These are phyloP conservation scores for Lophiostoma macrostomum DNA, from an alignment of 495 filamentous ascomycete species.

Conservation along the genomic window DNA sequence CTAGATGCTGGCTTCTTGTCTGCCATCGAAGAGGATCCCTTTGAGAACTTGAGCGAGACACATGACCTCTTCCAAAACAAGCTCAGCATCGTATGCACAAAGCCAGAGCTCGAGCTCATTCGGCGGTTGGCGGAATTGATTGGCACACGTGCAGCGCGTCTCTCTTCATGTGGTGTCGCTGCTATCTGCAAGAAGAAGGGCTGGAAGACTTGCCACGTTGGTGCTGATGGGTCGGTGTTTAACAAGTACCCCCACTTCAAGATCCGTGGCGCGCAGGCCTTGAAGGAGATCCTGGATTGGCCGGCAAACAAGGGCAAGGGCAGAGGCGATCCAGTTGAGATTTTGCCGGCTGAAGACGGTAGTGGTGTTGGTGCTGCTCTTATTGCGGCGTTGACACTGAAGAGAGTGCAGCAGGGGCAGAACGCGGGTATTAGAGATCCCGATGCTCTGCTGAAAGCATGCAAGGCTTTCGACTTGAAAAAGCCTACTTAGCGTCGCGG, in stretches of 20 bases:
- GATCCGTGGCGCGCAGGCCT: conserved; percentile 77
- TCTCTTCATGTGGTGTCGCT: conserved; percentile 90
- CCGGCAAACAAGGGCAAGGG: conserved; percentile 55
- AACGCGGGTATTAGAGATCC: conserved; percentile 73
- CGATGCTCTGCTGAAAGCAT: conserved; percentile 43
- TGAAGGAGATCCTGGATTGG: conserved; percentile 95
- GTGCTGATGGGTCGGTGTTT: conserved; percentile 93
- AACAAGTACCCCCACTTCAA: conserved; percentile 99
- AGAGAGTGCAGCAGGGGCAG: conserved; percentile 77
- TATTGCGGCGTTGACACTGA: conserved; percentile 89
- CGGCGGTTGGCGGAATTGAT: conserved; percentile 89
- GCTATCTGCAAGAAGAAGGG: conserved; percentile 96
- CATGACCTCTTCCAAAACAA: conserved; percentile 71
- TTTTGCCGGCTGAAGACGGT: conserved; percentile 88
- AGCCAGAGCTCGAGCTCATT: conserved; percentile 77
- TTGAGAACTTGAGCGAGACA: conserved; percentile 88
- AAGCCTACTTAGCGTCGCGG: no score
- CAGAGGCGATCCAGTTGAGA: conserved; percentile 78
- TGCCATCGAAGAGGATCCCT: conserved; percentile 91
- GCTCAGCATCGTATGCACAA: conserved; percentile 64
- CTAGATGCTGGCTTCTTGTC: conserved; percentile 94
- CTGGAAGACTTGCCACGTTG: conserved; percentile 82
- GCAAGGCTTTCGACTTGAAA: no score
- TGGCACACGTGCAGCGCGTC: conserved; percentile 86
- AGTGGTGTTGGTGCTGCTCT: conserved; percentile 93